Percentiles rank a stretch among this genome's conserved stretches.
Conservation (phyloP, 129 eudicot species). For the Arctium lappa region DNA sequence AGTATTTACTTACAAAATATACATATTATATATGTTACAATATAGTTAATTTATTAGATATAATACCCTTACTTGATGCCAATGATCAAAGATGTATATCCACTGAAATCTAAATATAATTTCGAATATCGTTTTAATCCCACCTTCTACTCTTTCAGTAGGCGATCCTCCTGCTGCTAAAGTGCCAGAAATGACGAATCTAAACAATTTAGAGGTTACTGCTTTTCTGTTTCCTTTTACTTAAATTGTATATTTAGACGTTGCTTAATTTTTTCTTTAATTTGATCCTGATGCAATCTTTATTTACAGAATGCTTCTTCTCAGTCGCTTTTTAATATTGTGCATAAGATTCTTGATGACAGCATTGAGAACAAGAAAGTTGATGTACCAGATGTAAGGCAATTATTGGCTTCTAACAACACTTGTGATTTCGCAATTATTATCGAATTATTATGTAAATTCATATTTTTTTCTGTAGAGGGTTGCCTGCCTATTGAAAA, state of each 20-base stretch:
- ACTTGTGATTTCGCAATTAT: not conserved
- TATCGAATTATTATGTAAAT: not conserved
- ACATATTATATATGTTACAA: not conserved
- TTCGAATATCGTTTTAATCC: not conserved
- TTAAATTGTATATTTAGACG: not conserved
- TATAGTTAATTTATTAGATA: not conserved
- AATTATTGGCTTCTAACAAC: not conserved
- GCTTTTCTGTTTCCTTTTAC: not conserved
- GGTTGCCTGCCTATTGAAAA: conserved; percentile 63
- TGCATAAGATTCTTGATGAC: conserved; percentile 75
- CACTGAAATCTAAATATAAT: not conserved
- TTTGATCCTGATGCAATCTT: conserved; percentile 19
- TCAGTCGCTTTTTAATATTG: conserved; percentile 61
- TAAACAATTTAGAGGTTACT: conserved; percentile 66
- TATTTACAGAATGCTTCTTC: conserved; percentile 70
- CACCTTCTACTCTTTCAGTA: not conserved
- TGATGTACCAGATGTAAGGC: conserved; percentile 76
- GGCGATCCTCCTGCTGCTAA: conserved; percentile 39
- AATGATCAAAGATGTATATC: not conserved
- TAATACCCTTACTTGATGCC: not conserved
- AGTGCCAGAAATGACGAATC: conserved; percentile 58
- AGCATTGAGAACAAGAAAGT: conserved; percentile 75
- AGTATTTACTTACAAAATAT: too few relatives aligned
- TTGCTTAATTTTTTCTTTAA: not conserved
- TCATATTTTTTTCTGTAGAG: conserved; percentile 37